A percentile compares a stretch with the other conserved stretches of the same genome.
Evolutionary conservation across 2,329 filamentous ascomycete genomes (phyloP).

Genomic region (Trichoderma koningiopsis): DNA sequence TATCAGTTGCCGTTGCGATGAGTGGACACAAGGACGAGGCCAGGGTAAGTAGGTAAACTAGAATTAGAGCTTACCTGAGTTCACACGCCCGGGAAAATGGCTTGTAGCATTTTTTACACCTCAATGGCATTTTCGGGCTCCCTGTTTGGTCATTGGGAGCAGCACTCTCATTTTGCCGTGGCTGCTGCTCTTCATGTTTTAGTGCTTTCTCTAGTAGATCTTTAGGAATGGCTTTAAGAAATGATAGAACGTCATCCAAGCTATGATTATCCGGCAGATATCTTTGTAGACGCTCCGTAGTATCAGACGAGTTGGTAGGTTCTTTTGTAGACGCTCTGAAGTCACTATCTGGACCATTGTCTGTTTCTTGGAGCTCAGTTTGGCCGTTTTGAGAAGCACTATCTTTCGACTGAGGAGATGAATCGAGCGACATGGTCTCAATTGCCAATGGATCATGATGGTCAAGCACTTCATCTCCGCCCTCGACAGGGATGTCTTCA

Average conservation of each 20-base stretch:
- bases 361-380: not conserved
- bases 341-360: not conserved
- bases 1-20: not conserved
- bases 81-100: conserved; percentile 55
- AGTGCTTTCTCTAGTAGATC: conserved; percentile 40
- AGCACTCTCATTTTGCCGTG: conserved; percentile 22
- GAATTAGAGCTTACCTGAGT: conserved; percentile 49
- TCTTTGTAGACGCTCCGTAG: not conserved
- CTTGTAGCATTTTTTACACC: conserved; percentile 50
- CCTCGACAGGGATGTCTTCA: not conserved
- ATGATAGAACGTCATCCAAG: not conserved
- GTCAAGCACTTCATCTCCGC: not conserved
- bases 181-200: conserved; percentile 26
- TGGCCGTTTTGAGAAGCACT: not conserved
- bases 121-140: not conserved
- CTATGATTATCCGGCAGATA: not conserved
- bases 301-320: not conserved
- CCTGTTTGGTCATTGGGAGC: not conserved
- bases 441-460: not conserved
- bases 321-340: not conserved
- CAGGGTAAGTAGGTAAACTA: too few relatives aligned
- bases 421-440: not conserved
- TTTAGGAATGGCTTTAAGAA: conserved; percentile 33
- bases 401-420: not conserved
- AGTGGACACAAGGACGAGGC: too few relatives aligned